These are phyloP conservation scores for Nelumbo lutea DNA, from an alignment of 164 flowering plant genomes.

Conservation along the genomic window DNA sequence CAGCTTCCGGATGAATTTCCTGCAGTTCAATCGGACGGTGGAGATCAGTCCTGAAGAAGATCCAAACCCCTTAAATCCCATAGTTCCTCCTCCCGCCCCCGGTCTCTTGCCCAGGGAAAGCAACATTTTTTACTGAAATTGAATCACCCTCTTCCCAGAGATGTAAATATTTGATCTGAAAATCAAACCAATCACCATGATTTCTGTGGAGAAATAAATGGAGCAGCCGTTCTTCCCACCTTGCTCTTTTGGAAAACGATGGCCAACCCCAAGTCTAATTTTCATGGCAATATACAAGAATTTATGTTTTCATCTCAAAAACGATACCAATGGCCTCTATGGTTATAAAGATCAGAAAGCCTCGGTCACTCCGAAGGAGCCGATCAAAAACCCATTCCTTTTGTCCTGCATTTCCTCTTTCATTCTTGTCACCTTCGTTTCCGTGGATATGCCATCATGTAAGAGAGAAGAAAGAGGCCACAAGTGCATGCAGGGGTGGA, in stretches of 20 bases:
- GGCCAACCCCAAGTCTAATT: slow-evolving; percentile 19
- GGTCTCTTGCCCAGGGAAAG: too few species aligned
- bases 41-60: background rate
- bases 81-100: too few species aligned
- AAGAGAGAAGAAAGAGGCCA: slow-evolving; percentile 1
- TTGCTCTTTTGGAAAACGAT: slow-evolving; percentile 10
- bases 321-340: slow-evolving; percentile 22
- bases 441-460: background rate
- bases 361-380: slow-evolving; percentile 3
- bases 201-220: background rate
- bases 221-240: background rate
- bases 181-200: background rate
- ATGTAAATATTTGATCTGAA: background rate
- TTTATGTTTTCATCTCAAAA: slow-evolving; percentile 19
- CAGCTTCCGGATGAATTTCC: background rate
- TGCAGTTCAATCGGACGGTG: background rate
- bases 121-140: too few species aligned
- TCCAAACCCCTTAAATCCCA: background rate
- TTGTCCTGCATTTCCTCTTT: slow-evolving; percentile 12
- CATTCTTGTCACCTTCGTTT: background rate
- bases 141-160: too few species aligned
- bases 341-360: background rate
- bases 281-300: slow-evolving; percentile 11
- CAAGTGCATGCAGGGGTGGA: background rate
- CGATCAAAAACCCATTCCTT: slow-evolving; percentile 17